Base-by-base conservation (phyloP, 2,329 filamentous ascomycete genomes). In the Calonectria pseudoturangicola region DNA sequence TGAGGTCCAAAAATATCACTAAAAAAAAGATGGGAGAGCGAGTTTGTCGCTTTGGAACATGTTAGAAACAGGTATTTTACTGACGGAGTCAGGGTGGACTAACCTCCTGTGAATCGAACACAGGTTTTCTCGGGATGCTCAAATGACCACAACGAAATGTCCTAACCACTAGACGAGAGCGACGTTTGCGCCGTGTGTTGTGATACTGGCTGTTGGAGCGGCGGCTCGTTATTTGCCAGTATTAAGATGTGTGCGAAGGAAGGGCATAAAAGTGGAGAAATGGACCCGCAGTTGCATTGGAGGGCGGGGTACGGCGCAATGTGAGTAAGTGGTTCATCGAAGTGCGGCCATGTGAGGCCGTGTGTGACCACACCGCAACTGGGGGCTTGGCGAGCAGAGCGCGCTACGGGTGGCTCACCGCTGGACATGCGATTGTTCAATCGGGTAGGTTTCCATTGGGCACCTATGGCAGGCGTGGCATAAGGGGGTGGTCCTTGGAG, bases 151-250 rank as follows among this genome's bases (percentile, higher is more conserved):
- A 81, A 81, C 79, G 76, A 80, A 76, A 74, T 79, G 78, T 81
- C 74, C 78, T 80, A 66, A 79, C 80, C 80, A 73, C 79, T 81
- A 80, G 76, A 81, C 79, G 74, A 80, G 72, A 69, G 74, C 74
- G 77, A 79, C 79, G 45, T 66, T 48, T 8, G 27, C 43, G 27
- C 8, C 45, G 45, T n/a, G 45, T 43, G 54, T 28, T 60, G 33
- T 41, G 21, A 25, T 25, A 39, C 54, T 60, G 54, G 39, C 54
- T 39, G 54, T 18, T 39, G 54, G 75, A 0, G 60, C 39, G 60
- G 25, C 28, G 30, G 30, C 16, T 28, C 13, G 54, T 25, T 60
- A 60, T 41, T 60, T 25, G 33, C 54, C 36, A 27, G n/a, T 41
- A 16, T 60, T 36, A 41, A 60, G n/a, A 21, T 41, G 33, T 18